Percentiles rank a stretch among this genome's conserved stretches.
Conservation (phyloP, 2,329 filamentous ascomycete genomes). For the Penicillium palitans region DNA sequence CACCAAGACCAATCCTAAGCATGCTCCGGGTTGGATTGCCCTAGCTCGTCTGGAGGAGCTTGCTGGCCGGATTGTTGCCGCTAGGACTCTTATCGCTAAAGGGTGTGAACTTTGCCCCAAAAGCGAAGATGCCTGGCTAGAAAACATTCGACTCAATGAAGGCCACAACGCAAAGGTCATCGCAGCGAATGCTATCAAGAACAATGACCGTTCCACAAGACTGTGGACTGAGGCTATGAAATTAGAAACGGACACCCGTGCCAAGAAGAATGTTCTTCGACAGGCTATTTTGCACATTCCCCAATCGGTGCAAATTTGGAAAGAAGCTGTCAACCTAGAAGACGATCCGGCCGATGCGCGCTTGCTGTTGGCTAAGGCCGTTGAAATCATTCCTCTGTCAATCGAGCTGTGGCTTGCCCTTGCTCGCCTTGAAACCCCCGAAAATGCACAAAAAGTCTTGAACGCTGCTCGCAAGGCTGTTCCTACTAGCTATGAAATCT, state of each 20-base stretch:
- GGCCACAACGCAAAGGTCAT: slow-evolving; percentile 93
- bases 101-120: slow-evolving; percentile 91
- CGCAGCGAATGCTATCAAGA: slow-evolving; percentile 86
- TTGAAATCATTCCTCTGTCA: slow-evolving; percentile 89
- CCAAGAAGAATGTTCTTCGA: slow-evolving; percentile 89
- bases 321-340: slow-evolving; percentile 92
- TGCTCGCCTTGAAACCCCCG: slow-evolving; percentile 81
- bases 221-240: slow-evolving; percentile 97
- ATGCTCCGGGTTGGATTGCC: slow-evolving; percentile 94
- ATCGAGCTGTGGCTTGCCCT: slow-evolving; percentile 94
- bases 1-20: slow-evolving; percentile 93
- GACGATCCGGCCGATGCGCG: slow-evolving; percentile 86
- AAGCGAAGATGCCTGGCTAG: slow-evolving; percentile 92
- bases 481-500: slow-evolving; percentile 90
- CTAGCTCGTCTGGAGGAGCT: slow-evolving; percentile 89
- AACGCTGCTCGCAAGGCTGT: slow-evolving; percentile 94
- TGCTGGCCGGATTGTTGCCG: slow-evolving; percentile 86
- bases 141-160: slow-evolving; percentile 92
- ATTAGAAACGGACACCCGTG: slow-evolving; percentile 75
- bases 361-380: slow-evolving; percentile 87
- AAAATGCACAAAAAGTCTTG: slow-evolving; percentile 90
- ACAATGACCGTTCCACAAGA: slow-evolving; percentile 82
- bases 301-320: slow-evolving; percentile 96
- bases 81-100: slow-evolving; percentile 80
- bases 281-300: slow-evolving; percentile 91